Conservation (phyloP, 2,329 filamentous ascomycete species). For the Talaromyces sp. region DNA sequence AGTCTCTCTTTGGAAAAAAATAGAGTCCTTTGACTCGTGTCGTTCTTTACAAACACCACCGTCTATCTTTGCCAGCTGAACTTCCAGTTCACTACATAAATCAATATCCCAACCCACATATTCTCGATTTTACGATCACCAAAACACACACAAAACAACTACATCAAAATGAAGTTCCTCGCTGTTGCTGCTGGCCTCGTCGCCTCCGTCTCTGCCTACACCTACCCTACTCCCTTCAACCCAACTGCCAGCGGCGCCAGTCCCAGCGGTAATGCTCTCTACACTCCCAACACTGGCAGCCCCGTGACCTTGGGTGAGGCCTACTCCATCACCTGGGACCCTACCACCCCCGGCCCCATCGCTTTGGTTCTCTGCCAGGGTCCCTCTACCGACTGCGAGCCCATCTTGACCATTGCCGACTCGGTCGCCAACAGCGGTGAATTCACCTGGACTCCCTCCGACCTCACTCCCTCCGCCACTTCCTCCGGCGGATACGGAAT, state of each 20-base stretch:
- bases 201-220: conserved; percentile 38
- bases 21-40: conserved; percentile 17
- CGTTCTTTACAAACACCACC: conserved; percentile 15
- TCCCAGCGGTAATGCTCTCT: conserved; percentile 54
- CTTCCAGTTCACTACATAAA: background rate
- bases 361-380: conserved; percentile 60
- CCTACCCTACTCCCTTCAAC: conserved; percentile 22
- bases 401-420: conserved; percentile 51
- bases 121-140: too few relatives aligned
- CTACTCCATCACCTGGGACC: conserved; percentile 58
- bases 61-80: background rate
- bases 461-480: conserved; percentile 48
- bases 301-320: conserved; percentile 54
- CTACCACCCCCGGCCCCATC: conserved; percentile 40
- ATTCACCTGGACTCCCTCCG: conserved; percentile 53
- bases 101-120: too few relatives aligned
- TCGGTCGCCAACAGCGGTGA: conserved; percentile 54
- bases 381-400: conserved; percentile 52
- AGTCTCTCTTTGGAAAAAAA: conserved; percentile 13
- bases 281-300: conserved; percentile 49
- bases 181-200: conserved; percentile 36
- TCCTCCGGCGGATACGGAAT: conserved; percentile 57
- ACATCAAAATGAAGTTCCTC: conserved; percentile 39
- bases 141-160: conserved; percentile 1
- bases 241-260: conserved; percentile 31